Conservation (phyloP, 371 early-diverging fungal genomes). For the Mucor circinelloides region DNA sequence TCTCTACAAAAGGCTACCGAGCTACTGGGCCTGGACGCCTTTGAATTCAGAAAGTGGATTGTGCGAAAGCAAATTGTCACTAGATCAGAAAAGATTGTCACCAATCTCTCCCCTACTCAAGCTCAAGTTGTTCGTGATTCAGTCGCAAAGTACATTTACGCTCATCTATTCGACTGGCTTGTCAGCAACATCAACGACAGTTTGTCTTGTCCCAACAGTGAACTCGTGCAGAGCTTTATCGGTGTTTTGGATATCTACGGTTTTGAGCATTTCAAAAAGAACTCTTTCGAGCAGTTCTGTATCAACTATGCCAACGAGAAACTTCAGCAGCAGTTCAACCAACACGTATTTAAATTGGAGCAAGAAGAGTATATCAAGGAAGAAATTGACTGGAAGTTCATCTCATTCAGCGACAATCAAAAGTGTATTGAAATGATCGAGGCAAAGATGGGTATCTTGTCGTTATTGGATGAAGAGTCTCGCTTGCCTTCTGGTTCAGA, state of each 20-base stretch:
- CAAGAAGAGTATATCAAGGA: conserved; percentile 96
- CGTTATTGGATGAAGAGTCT: conserved; percentile 95
- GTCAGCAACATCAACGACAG: conserved; percentile 82
- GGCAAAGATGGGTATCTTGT: conserved; percentile 92
- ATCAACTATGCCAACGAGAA: conserved; percentile 99
- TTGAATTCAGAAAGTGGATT: conserved; percentile 88
- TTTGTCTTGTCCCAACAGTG: conserved; percentile 58
- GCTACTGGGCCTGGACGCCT: conserved; percentile 75
- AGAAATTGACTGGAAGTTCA: conserved; percentile 88
- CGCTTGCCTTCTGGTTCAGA: conserved; percentile 93
- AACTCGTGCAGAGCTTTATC: conserved; percentile 69
- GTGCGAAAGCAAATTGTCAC: conserved; percentile 88
- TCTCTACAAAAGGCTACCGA: conserved; percentile 66
- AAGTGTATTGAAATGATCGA: conserved; percentile 99
- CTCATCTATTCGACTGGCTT: conserved; percentile 92
- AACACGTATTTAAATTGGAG: conserved; percentile 82
- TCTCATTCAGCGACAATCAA: conserved; percentile 98
- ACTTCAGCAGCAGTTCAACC: conserved; percentile 93
- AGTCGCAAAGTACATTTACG: conserved; percentile 93
- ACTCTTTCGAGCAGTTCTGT: conserved; percentile 99
- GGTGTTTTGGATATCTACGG: conserved; percentile 98
- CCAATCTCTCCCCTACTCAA: conserved; percentile 73
- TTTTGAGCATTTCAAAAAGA: conserved; percentile 96
- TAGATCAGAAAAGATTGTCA: conserved; percentile 86
- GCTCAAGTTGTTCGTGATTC: conserved; percentile 88